These are phyloP conservation scores for Musa balbisiana DNA, from an alignment of 202 grass and related monocot species.

Conservation along the genomic window DNA sequence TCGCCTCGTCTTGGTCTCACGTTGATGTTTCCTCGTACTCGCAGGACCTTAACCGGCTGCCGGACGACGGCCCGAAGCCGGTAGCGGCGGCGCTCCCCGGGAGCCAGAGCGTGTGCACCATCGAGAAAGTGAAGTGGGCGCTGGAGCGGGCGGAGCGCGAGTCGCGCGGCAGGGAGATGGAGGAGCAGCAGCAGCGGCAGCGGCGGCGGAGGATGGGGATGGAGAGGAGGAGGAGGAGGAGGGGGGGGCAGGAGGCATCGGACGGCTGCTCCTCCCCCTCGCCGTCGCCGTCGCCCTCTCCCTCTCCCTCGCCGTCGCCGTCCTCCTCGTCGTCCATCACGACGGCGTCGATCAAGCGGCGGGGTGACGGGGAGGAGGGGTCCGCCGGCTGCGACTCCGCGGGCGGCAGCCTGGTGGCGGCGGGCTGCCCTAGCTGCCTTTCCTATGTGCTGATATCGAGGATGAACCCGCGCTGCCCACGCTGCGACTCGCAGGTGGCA, in stretches of 20 bases:
- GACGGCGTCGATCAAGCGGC: background rate
- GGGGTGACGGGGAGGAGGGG: background rate
- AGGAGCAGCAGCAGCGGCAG: background rate
- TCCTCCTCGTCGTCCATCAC: constrained; percentile 5
- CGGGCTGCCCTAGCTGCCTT: constrained; percentile 11
- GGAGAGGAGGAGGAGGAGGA: background rate
- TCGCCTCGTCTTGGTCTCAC: background rate
- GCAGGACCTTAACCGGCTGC: constrained; percentile 10
- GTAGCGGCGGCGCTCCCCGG: background rate
- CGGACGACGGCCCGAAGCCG: background rate
- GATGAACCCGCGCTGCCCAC: constrained; percentile 5
- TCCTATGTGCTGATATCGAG: constrained; percentile 12
- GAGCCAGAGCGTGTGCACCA: constrained; percentile 11
- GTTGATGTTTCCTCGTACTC: no score
- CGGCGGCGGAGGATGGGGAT: background rate
- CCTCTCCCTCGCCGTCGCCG: background rate
- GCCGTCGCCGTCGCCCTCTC: background rate
- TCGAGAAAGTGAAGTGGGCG: constrained; percentile 19
- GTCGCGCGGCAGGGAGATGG: background rate
- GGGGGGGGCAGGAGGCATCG: background rate
- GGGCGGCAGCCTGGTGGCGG: background rate
- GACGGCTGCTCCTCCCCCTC: background rate
- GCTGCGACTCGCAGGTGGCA: constrained; percentile 1
- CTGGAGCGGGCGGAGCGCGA: constrained; percentile 6
- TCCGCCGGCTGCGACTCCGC: constrained; percentile 5